These are phyloP conservation scores for Physaria fendleri DNA, from an alignment of 345 rosid species.

Conservation along the genomic window DNA sequence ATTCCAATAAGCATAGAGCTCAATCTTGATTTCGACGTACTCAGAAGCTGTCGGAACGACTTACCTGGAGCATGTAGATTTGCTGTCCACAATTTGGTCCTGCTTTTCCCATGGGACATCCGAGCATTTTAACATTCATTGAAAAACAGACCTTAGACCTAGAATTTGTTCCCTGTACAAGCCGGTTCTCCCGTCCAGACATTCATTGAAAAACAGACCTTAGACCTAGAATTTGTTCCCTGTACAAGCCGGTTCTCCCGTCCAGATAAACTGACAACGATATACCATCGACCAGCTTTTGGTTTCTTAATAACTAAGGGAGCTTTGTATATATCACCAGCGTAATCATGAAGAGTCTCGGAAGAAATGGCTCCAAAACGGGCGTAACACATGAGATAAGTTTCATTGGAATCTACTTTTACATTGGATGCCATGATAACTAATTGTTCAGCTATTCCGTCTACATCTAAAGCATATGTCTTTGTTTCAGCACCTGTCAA, in stretches of 20 bases:
- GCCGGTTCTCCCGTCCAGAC: constrained; percentile 32
- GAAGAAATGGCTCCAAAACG: constrained; percentile 84
- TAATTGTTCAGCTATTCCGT: constrained; percentile 55
- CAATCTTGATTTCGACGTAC: constrained; percentile 8
- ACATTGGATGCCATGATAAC: constrained; percentile 40
- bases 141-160: constrained; percentile 58
- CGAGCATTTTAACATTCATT: constrained; percentile 46
- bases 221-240: constrained; percentile 23
- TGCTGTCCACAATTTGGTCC: constrained; percentile 66
- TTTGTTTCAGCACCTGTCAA: constrained; percentile 45
- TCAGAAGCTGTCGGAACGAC: background rate
- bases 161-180: constrained; percentile 27
- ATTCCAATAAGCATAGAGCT: background rate
- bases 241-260: constrained; percentile 31
- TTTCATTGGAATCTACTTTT: constrained; percentile 33
- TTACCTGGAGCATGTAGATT: constrained; percentile 70
- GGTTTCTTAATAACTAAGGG: constrained; percentile 64
- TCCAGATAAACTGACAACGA: constrained; percentile 45
- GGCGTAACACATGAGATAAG: constrained; percentile 50
- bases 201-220: constrained; percentile 72
- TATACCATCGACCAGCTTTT: constrained; percentile 73
- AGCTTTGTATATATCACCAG: constrained; percentile 44
- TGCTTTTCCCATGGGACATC: constrained; percentile 75
- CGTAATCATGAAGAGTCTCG: constrained; percentile 55
- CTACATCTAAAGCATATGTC: constrained; percentile 58